Evolutionary conservation across 352 stramenopile genomes (phyloP).

Genomic region (Elongisporangium prolatum): DNA sequence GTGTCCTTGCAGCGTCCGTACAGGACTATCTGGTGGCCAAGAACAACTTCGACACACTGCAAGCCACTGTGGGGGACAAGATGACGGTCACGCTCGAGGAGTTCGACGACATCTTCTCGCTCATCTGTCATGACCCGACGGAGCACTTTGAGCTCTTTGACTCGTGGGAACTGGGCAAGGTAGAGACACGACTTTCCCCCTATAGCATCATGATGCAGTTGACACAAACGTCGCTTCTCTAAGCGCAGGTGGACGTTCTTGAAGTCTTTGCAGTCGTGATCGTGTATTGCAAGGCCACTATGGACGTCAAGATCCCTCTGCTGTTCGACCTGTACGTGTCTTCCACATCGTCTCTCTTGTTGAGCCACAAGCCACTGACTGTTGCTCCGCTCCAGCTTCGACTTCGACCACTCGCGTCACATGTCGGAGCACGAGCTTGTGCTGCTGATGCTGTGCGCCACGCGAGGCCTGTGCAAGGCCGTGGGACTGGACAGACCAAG

Average conservation of each 20-base stretch:
- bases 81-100: conserved; percentile 69
- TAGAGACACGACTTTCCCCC: conserved; percentile 4
- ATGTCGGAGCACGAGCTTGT: conserved; percentile 66
- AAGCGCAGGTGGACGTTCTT: conserved; percentile 58
- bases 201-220: no score
- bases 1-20: conserved; percentile 15
- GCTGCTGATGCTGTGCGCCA: conserved; percentile 68
- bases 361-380: neutral
- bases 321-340: conserved; percentile 55
- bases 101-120: conserved; percentile 77
- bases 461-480: conserved; percentile 66
- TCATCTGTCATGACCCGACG: conserved; percentile 58
- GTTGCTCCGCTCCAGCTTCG: conserved; percentile 30
- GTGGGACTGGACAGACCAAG: conserved; percentile 49
- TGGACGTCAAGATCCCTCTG: conserved; percentile 64
- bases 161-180: conserved; percentile 51
- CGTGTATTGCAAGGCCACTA: conserved; percentile 58
- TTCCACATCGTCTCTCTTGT: neutral
- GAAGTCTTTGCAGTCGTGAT: conserved; percentile 75
- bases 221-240: conserved; percentile 7
- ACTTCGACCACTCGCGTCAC: conserved; percentile 70
- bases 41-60: conserved; percentile 58
- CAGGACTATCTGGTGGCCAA: conserved; percentile 45
- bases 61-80: conserved; percentile 62
- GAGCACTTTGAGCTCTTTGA: conserved; percentile 75